Evolutionary conservation across 2,329 filamentous ascomycete species (phyloP), one percentile per base, ranked within the genome.

Genomic region (Fusarium floridanum): DNA sequence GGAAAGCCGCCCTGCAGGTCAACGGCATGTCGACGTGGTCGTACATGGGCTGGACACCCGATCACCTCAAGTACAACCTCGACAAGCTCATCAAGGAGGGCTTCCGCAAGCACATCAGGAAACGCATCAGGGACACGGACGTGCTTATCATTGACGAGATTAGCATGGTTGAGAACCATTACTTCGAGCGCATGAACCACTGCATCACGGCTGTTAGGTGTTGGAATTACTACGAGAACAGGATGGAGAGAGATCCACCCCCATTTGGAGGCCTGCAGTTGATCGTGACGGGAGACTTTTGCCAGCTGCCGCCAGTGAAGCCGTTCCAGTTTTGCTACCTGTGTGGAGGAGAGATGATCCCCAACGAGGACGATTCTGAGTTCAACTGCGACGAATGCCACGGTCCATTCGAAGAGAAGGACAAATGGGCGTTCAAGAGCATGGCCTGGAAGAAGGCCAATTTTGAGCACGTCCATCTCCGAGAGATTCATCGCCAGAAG

Each of bases 111-210:
- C 1, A 41, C 1, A 20, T 83, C 1, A 79, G 72, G 24, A 77
- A 82, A 2, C 82, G 86, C 0, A 79, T 90, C 2, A 75, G 22
- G 0, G 36, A 79, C 0, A 89, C 87, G 0, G 84, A 92, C 60
- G 87, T 91, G 1, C 83, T 93, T 2, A 85, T 93, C 27, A 89
- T 93, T 17, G 91, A 93, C 73, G 91, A 93, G 79, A 89, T 93
- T 67, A 90, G 87, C 71, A 93, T 93, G 91, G 84, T 92, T 0
- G 88, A 91, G 60, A 89, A 87, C 86, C 67, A 74, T 39, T 70
- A 79, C 27, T 22, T 81, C 0, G 53, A 79, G 32, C 77, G 73
- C 20, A 74, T 80, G 14, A 76, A 79, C 11, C 6, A 20, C 9
- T 65, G 68, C 32, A 65, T 81, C 82, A 88, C 88, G 68, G 69